phyloP scores from a whole-genome alignment of 768 basidiomycete species.

The Tremella yokohamensis region DNA sequence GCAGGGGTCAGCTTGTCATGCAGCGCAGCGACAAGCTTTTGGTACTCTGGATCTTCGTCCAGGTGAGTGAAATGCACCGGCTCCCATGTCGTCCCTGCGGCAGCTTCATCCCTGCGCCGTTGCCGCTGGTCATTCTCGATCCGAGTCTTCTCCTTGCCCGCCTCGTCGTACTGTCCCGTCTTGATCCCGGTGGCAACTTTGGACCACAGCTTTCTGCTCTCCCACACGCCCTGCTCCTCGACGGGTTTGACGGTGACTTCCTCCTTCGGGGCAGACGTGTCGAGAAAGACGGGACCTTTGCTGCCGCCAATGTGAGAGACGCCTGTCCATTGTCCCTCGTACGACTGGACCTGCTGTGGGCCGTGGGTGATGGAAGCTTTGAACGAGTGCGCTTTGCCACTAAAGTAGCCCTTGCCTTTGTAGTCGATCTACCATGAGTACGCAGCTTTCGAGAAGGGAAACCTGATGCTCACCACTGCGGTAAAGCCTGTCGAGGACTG shows the following conservation, averaged over 20 bases:
- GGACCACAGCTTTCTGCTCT: constrained; percentile 80
- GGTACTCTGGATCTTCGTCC: constrained; percentile 69
- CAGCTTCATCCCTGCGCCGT: constrained; percentile 72
- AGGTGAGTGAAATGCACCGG: constrained; percentile 72
- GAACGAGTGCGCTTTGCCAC: constrained; percentile 87
- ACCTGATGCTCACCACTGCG: constrained; percentile 54
- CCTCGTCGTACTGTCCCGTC: constrained; percentile 86
- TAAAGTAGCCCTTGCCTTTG: constrained; percentile 93
- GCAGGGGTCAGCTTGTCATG: constrained; percentile 60
- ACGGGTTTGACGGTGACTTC: constrained; percentile 66
- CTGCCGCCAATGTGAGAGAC: constrained; percentile 57
- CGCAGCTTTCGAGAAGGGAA: not conserved
- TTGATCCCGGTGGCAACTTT: constrained; percentile 85
- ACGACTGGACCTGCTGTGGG: constrained; percentile 54
- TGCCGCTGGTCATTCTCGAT: constrained; percentile 97
- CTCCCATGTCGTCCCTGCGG: constrained; percentile 68
- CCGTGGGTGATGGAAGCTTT: constrained; percentile 65
- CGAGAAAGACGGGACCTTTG: constrained; percentile 62
- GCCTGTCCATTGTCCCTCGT: constrained; percentile 49
- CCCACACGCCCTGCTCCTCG: constrained; percentile 66
- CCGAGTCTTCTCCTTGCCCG: constrained; percentile 77
- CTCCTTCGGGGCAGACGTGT: constrained; percentile 69
- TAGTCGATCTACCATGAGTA: constrained; percentile 67
- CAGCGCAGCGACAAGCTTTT: constrained; percentile 62
- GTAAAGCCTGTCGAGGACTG: constrained; percentile 63